Percentiles rank a stretch among this genome's conserved stretches.
These are phyloP conservation scores for Carex pumila DNA, from an alignment of 176 grass and related monocot species.

Conservation along the genomic window DNA sequence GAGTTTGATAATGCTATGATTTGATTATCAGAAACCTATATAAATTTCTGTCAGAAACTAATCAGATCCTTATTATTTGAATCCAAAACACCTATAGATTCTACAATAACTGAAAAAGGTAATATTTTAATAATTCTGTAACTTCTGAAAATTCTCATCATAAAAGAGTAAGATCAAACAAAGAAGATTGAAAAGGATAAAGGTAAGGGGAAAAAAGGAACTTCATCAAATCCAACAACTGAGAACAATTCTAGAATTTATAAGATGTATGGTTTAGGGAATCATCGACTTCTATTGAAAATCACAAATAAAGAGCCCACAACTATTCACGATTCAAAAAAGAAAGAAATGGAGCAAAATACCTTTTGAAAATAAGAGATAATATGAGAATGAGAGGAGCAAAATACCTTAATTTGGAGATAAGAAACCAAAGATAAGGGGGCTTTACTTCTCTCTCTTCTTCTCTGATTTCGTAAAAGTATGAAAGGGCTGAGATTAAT, in stretches of 20 bases:
- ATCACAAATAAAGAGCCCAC: neutral
- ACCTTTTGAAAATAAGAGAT: constrained; percentile 14
- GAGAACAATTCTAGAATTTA: neutral
- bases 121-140: neutral
- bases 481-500: neutral
- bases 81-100: neutral
- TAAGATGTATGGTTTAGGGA: neutral
- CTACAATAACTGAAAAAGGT: neutral
- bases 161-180: neutral
- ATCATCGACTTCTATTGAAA: constrained; percentile 1
- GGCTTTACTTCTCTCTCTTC: neutral
- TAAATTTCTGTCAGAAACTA: neutral
- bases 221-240: neutral
- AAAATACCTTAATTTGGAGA: constrained; percentile 2
- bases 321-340: neutral
- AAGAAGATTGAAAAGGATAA: neutral
- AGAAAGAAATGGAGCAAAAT: neutral
- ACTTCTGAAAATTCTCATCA: neutral
- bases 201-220: neutral
- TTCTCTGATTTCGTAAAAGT: neutral
- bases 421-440: neutral
- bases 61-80: neutral
- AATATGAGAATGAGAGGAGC: neutral
- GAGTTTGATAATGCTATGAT: neutral
- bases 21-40: neutral